phyloP scores from a whole-genome alignment of 371 early-diverging fungal species.

The Capillidium heterosporum region DNA sequence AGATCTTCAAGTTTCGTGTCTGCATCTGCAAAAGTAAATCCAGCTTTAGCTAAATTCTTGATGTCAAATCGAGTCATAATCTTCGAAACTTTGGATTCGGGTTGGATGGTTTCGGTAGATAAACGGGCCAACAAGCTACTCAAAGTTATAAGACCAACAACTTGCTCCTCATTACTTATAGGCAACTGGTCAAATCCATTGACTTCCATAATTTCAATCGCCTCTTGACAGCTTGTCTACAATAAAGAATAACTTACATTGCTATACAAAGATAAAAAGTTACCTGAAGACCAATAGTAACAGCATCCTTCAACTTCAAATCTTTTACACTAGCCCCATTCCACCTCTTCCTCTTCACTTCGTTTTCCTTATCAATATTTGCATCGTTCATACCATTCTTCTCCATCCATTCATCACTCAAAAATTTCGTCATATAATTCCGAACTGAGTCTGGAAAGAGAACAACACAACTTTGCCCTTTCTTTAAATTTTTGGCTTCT shows the following conservation, averaged over 20 bases:
- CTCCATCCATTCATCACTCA: constrained; percentile 90
- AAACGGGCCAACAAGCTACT: constrained; percentile 72
- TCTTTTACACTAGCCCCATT: constrained; percentile 63
- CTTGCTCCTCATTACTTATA: constrained; percentile 49
- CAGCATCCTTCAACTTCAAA: constrained; percentile 57
- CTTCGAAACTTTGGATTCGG: constrained; percentile 40
- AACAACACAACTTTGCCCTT: constrained; percentile 80
- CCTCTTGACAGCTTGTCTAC: constrained; percentile 50
- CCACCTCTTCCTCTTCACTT: constrained; percentile 41
- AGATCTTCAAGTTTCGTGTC: constrained; percentile 64
- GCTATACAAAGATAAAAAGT: too few relatives aligned
- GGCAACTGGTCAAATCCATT: constrained; percentile 90
- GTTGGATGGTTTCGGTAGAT: constrained; percentile 40
- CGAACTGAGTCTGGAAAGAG: constrained; percentile 88
- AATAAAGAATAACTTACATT: too few relatives aligned
- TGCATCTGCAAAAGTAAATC: constrained; percentile 30
- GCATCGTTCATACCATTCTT: constrained; percentile 46
- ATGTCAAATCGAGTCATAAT: constrained; percentile 70
- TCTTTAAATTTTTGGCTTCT: constrained; percentile 62
- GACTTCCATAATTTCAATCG: constrained; percentile 68
- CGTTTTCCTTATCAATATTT: constrained; percentile 35
- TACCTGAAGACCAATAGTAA: constrained; percentile 42
- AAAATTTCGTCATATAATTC: constrained; percentile 95
- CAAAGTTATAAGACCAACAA: constrained; percentile 71
- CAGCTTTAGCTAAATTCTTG: too few relatives aligned